Percentiles rank a stretch among this genome's conserved stretches.
Conservation (phyloP, 345 rosid genomes). For the Rhodomyrtus tomentosa region DNA sequence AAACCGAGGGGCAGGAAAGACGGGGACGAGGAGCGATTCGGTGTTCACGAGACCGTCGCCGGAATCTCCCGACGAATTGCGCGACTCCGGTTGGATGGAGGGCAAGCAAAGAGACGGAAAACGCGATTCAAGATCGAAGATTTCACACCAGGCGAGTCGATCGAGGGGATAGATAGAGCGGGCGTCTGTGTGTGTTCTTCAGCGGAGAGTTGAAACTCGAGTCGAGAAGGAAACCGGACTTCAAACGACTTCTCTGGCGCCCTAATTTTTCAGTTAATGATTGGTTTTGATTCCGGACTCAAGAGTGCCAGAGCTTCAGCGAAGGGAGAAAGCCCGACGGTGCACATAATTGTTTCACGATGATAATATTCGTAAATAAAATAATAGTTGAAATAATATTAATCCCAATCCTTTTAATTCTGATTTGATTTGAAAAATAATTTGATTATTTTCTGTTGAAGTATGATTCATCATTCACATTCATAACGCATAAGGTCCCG, state of each 20-base stretch:
- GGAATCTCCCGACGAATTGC: neutral
- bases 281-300: constrained; percentile 22
- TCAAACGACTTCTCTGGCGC: constrained; percentile 9
- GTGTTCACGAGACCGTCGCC: neutral
- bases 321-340: neutral
- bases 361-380: neutral
- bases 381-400: neutral
- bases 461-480: too few species aligned
- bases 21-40: neutral
- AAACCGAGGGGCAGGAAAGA: accelerated
- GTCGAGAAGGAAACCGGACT: constrained; percentile 14
- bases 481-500: too few species aligned
- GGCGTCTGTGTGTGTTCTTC: neutral
- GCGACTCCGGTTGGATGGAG: neutral
- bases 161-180: neutral
- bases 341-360: neutral
- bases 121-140: constrained; percentile 1
- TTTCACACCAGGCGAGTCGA: neutral
- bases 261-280: constrained; percentile 10
- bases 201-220: constrained; percentile 4
- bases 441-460: neutral
- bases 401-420: neutral
- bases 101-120: neutral
- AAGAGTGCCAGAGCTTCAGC: neutral
- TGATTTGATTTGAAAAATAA: neutral